These are phyloP conservation scores for Podaxis mareebaensis DNA, from an alignment of 768 basidiomycete species.

Conservation along the genomic window DNA sequence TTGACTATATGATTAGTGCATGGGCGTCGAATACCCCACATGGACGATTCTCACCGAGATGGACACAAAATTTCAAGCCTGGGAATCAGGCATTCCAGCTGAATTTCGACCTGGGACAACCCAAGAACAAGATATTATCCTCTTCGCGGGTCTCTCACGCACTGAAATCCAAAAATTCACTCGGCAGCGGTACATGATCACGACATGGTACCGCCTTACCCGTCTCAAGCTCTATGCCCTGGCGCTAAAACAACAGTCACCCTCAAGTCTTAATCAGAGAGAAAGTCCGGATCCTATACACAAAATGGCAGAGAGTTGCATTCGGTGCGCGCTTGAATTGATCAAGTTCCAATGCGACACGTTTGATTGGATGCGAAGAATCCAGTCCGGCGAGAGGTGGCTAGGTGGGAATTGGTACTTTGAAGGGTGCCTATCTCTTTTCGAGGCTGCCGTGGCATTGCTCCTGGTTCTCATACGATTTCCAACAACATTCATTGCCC, in stretches of 20 bases:
- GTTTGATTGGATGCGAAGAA: constrained; percentile 26
- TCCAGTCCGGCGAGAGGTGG: constrained; percentile 2
- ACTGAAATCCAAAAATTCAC: constrained; percentile 33
- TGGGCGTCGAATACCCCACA: constrained; percentile 32
- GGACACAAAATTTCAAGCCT: constrained; percentile 43
- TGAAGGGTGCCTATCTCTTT: constrained; percentile 44
- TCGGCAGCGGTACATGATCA: constrained; percentile 44
- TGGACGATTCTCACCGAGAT: constrained; percentile 39
- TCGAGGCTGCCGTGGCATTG: constrained; percentile 49
- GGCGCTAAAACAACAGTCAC: constrained; percentile 32
- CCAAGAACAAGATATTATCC: constrained; percentile 29
- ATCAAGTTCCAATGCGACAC: constrained; percentile 44
- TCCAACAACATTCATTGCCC: constrained; percentile 20
- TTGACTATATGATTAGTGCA: constrained; percentile 31
- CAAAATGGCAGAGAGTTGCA: constrained; percentile 38
- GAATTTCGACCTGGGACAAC: constrained; percentile 30
- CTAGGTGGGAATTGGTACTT: constrained; percentile 34
- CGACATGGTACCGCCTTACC: constrained; percentile 47
- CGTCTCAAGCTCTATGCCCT: constrained; percentile 47
- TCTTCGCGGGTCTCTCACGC: constrained; percentile 27
- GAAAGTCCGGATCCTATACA: constrained; percentile 28
- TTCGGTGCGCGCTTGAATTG: constrained; percentile 41
- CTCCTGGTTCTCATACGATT: constrained; percentile 40
- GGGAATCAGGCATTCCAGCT: constrained; percentile 42
- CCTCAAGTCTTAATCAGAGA: constrained; percentile 14